Conservation (phyloP, 257 asterid species). For the Nicotiana noctiflora region DNA sequence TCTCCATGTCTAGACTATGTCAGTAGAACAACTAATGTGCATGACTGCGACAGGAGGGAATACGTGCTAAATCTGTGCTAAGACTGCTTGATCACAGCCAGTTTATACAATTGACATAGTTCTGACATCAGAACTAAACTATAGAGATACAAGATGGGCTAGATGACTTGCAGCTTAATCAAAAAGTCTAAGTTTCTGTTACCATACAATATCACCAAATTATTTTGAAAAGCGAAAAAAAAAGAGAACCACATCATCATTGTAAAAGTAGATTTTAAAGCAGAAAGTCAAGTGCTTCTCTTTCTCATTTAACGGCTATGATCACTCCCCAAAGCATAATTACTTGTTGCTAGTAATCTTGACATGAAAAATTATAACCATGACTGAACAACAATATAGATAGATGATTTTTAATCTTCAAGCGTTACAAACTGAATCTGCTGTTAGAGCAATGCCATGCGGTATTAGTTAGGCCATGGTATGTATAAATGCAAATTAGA, state of each 20-base stretch:
- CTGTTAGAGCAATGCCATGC: neutral
- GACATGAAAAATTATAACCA: neutral
- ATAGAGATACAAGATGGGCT: neutral
- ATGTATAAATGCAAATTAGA: neutral
- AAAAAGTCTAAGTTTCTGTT: neutral
- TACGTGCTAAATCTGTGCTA: neutral
- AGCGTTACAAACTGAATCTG: neutral
- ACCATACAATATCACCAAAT: neutral
- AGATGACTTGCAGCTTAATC: neutral
- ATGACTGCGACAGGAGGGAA: too few species aligned
- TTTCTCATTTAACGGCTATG: neutral
- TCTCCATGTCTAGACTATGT: neutral
- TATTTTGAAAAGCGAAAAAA: neutral
- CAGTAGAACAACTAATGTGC: neutral
- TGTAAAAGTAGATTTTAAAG: neutral
- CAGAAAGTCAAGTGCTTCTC: neutral
- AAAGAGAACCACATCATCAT: neutral
- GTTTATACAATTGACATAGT: neutral
- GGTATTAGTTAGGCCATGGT: neutral
- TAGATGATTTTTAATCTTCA: neutral
- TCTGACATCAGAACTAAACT: neutral
- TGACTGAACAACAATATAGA: neutral
- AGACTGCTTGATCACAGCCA: neutral
- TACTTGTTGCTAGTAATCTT: neutral
- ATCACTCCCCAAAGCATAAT: neutral